These are phyloP conservation scores for Fusarium nodosum DNA, from an alignment of 2,329 filamentous ascomycete genomes.

Conservation along the genomic window DNA sequence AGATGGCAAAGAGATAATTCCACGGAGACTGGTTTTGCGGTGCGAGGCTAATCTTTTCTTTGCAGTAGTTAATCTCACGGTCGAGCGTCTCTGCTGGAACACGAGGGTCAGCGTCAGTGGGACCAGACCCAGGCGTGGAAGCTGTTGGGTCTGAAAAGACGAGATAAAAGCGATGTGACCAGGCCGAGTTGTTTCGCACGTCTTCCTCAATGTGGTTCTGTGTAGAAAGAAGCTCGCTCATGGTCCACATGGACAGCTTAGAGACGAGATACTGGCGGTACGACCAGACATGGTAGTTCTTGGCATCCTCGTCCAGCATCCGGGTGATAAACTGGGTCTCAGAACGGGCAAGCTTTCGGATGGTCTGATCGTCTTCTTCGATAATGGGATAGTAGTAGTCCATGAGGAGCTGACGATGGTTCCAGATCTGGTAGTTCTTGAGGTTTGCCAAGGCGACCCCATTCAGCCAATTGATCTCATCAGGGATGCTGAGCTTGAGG, in stretches of 20 bases:
- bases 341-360: slow-evolving; percentile 69
- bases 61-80: slow-evolving; percentile 80
- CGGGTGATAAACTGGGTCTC: slow-evolving; percentile 82
- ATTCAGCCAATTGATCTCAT: slow-evolving; percentile 90
- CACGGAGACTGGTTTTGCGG: slow-evolving; percentile 96
- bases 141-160: slow-evolving; percentile 76
- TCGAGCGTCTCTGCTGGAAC: slow-evolving; percentile 75
- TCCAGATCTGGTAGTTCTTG: slow-evolving; percentile 99
- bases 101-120: slow-evolving; percentile 66
- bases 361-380: slow-evolving; percentile 66
- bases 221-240: slow-evolving; percentile 78
- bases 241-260: slow-evolving; percentile 77
- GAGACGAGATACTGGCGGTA: slow-evolving; percentile 82
- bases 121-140: slow-evolving; percentile 62
- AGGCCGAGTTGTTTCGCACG: slow-evolving; percentile 95
- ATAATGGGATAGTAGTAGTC: slow-evolving; percentile 71
- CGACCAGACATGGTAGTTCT: slow-evolving; percentile 99
- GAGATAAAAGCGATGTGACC: slow-evolving; percentile 97
- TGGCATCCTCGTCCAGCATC: slow-evolving; percentile 89
- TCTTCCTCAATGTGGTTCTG: slow-evolving; percentile 82
- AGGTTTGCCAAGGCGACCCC: slow-evolving; percentile 83
- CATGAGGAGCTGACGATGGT: slow-evolving; percentile 76
- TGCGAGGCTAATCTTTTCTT: slow-evolving; percentile 79
- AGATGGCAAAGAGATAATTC: slow-evolving; percentile 87
- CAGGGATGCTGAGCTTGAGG: slow-evolving; percentile 72